phyloP scores from a whole-genome alignment of 306 rosid genomes.

The Abrus pulchellus region DNA sequence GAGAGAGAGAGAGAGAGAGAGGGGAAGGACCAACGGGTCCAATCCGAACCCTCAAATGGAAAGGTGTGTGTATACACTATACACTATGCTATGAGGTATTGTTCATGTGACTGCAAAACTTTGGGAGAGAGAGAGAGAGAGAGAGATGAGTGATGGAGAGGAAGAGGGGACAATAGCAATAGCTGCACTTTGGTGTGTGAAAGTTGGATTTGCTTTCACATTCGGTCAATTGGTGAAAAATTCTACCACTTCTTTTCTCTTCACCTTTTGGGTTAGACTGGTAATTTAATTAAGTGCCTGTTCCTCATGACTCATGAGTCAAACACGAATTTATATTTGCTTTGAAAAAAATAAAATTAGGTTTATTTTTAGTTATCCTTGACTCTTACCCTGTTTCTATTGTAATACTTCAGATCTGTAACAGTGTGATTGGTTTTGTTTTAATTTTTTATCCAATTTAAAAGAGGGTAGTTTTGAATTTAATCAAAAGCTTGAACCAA shows the following conservation, averaged over 20 bases:
- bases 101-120: conserved; percentile 31
- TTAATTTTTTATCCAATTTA: too few species aligned
- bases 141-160: not conserved
- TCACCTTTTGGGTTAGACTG: not conserved
- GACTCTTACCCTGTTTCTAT: not conserved
- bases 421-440: too few species aligned
- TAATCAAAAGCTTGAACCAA: too few species aligned
- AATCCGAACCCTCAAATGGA: conserved; percentile 63
- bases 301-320: too few species aligned
- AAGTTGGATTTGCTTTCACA: conserved; percentile 50
- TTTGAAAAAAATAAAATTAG: not conserved
- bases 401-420: not conserved
- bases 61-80: conserved; percentile 3
- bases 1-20: not conserved
- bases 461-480: too few species aligned
- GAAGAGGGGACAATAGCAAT: conserved; percentile 6
- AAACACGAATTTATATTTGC: too few species aligned
- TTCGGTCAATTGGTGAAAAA: conserved; percentile 38
- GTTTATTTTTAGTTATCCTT: not conserved
- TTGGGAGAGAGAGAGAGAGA: conserved; percentile 5
- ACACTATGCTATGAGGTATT: conserved; percentile 29
- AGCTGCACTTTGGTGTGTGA: conserved; percentile 50
- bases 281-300: not conserved
- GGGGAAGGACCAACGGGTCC: conserved; percentile 66
- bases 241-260: not conserved